phyloP scores from a whole-genome alignment of 2,329 filamentous ascomycete species.

The Xylaria sp. region DNA sequence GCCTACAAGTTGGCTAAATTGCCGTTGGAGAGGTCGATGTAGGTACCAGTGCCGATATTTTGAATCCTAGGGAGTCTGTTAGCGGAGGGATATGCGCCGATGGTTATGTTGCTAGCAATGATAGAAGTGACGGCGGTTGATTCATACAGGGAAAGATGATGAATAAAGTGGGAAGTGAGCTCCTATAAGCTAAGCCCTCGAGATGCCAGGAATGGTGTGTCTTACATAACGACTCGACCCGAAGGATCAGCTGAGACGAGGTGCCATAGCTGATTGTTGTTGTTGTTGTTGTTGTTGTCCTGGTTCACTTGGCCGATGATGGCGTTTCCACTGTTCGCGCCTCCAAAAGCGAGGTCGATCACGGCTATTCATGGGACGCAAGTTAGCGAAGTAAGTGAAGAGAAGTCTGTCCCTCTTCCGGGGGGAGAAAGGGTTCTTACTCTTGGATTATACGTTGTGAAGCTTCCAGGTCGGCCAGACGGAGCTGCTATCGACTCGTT shows the following conservation, averaged over 20 bases:
- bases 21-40: background rate
- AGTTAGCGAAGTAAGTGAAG: background rate
- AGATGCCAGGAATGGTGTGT: too few relatives aligned
- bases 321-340: background rate
- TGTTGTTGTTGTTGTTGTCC: background rate
- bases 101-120: background rate
- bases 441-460: background rate
- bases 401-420: background rate
- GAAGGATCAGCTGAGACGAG: background rate
- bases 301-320: background rate
- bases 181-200: too few relatives aligned
- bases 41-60: background rate
- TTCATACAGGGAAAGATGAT: background rate
- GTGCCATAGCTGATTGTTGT: background rate
- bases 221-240: constrained; percentile 9
- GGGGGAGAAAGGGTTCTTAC: background rate
- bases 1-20: background rate
- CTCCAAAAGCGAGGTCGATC: background rate
- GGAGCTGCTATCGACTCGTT: background rate
- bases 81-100: background rate
- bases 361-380: background rate
- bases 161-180: background rate
- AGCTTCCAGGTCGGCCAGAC: constrained; percentile 10
- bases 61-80: background rate
- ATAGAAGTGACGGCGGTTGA: background rate